Conservation (phyloP, 176 grass and related monocot species). For the Alloteropsis semialata region DNA sequence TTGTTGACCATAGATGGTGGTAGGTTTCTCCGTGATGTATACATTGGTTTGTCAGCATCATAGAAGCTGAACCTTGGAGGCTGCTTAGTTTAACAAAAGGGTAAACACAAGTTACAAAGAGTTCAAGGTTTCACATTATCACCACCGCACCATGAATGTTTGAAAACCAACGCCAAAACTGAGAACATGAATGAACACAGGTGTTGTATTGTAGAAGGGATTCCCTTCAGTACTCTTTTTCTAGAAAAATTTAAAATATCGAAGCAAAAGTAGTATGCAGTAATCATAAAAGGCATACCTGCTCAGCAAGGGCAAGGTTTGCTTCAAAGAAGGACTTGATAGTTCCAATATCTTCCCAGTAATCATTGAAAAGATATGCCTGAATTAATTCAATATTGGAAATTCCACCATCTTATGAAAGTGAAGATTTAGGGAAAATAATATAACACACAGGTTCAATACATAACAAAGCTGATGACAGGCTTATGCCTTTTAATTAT, state of each 20-base stretch:
- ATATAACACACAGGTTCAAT: background rate
- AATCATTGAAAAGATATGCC: slow-evolving; percentile 96
- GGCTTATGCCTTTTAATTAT: background rate
- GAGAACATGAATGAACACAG: background rate
- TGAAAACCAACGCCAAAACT: background rate
- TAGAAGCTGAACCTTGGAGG: slow-evolving; percentile 92
- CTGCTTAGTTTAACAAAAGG: slow-evolving; percentile 40
- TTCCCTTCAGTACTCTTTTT: background rate
- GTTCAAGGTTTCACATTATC: background rate
- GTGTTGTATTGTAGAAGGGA: background rate
- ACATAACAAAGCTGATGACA: background rate
- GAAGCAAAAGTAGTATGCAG: slow-evolving; percentile 1
- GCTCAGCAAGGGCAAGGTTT: slow-evolving; percentile 77
- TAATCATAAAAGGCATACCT: slow-evolving; percentile 44
- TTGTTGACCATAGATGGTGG: slow-evolving; percentile 75
- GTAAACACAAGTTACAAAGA: background rate
- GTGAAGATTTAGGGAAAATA: background rate
- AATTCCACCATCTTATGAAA: background rate
- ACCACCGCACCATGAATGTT: background rate
- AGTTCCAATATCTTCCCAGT: slow-evolving; percentile 96
- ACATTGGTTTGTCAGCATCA: slow-evolving; percentile 79
- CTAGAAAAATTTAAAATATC: background rate
- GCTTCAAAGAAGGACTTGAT: slow-evolving; percentile 95
- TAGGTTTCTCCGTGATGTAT: slow-evolving; percentile 80
- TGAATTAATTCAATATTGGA: slow-evolving; percentile 32